phyloP scores from a whole-genome alignment of 208 protist genomes.

The Lotmaria passim region DNA sequence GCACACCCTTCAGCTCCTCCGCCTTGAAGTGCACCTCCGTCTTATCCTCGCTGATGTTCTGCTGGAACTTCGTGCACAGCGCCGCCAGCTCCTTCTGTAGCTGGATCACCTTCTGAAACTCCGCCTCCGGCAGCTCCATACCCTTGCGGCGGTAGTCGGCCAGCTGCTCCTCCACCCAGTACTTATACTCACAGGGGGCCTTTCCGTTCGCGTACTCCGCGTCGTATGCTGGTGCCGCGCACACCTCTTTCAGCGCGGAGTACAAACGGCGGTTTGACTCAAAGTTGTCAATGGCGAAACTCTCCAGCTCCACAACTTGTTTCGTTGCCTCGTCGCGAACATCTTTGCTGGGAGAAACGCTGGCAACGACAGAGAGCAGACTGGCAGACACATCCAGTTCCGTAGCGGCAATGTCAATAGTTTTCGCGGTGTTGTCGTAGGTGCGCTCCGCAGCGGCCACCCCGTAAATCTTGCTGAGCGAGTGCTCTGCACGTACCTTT shows the following conservation, averaged over 20 bases:
- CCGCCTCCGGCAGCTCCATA: constrained; percentile 68
- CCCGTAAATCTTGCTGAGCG: constrained; percentile 54
- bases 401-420: constrained; percentile 56
- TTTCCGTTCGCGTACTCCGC: constrained; percentile 41
- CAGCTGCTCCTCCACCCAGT: constrained; percentile 76
- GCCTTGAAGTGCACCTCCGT: constrained; percentile 52
- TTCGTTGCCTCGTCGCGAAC: constrained; percentile 73
- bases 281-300: constrained; percentile 74
- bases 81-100: constrained; percentile 75
- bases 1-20: constrained; percentile 71
- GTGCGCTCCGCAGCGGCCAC: constrained; percentile 34
- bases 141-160: constrained; percentile 65
- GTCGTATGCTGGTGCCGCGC: constrained; percentile 33
- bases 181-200: constrained; percentile 56
- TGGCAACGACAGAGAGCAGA: constrained; percentile 67
- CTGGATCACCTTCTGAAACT: constrained; percentile 64
- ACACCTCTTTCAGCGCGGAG: constrained; percentile 59
- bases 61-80: constrained; percentile 70
- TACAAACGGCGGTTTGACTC: constrained; percentile 71
- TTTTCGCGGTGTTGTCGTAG: constrained; percentile 63
- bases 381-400: constrained; percentile 65
- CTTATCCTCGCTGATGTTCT: constrained; percentile 84
- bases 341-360: constrained; percentile 55
- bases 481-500: constrained; percentile 52
- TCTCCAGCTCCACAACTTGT: constrained; percentile 64